phyloP scores from a whole-genome alignment of 306 rosid genomes.

The Pyrus communis region DNA sequence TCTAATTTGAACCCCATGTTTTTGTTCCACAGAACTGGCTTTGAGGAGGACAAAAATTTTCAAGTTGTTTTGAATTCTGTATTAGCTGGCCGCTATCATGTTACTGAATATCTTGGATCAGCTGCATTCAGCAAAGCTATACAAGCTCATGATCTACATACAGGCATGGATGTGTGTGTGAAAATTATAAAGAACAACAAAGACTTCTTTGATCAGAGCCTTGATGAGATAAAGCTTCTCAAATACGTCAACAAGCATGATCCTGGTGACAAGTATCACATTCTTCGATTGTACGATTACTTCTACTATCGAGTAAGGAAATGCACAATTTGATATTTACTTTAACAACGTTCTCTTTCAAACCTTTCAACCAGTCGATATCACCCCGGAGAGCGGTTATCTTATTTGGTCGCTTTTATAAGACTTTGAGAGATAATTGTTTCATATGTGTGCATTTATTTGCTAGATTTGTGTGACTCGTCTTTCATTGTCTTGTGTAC shows the following conservation, averaged over 20 bases:
- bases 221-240: slow-evolving; percentile 98
- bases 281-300: slow-evolving; percentile 92
- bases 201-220: slow-evolving; percentile 98
- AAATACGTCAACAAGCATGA: slow-evolving; percentile 96
- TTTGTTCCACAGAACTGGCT: slow-evolving; percentile 82
- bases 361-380: no score
- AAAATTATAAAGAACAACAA: slow-evolving; percentile 99
- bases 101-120: slow-evolving; percentile 96
- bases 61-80: slow-evolving; percentile 92
- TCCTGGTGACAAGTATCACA: slow-evolving; percentile 90
- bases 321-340: slow-evolving; percentile 7
- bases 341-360: no score
- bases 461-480: background rate
- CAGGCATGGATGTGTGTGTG: slow-evolving; percentile 96
- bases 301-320: slow-evolving; percentile 89
- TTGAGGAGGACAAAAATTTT: slow-evolving; percentile 99
- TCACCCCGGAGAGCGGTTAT: no score
- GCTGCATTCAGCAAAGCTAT: slow-evolving; percentile 99
- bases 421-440: background rate
- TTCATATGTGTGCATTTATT: background rate
- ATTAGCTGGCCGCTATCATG: slow-evolving; percentile 96
- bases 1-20: slow-evolving; percentile 26
- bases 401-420: background rate
- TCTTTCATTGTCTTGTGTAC: background rate
- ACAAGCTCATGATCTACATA: slow-evolving; percentile 96